Percentiles rank a stretch among this genome's conserved stretches.
These are phyloP conservation scores for Dictyostelium intermedium DNA, from an alignment of 78 protist genomes.

Conservation along the genomic window DNA sequence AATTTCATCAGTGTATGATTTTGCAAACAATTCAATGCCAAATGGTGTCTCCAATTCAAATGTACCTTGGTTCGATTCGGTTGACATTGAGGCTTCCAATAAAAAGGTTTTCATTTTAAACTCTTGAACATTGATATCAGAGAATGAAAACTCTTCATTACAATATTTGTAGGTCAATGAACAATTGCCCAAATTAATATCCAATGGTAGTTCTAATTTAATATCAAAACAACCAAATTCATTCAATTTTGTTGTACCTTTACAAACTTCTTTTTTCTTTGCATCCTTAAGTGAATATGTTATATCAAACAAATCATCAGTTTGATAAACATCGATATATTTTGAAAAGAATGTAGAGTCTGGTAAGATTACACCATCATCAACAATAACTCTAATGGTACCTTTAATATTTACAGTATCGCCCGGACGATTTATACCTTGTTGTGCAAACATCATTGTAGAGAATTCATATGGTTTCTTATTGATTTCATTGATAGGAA, in stretches of 20 bases:
- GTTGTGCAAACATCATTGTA: neutral
- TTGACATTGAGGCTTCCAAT: neutral
- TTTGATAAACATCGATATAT: neutral
- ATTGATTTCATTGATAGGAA: neutral
- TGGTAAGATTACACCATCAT: constrained; percentile 24
- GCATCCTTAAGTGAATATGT: neutral
- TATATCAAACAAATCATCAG: neutral
- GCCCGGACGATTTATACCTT: constrained; percentile 18
- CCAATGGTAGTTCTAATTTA: neutral
- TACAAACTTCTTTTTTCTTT: neutral
- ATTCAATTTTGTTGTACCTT: neutral
- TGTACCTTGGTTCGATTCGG: neutral
- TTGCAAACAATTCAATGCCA: constrained; percentile 4
- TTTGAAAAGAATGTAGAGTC: neutral
- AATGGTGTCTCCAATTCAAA: neutral
- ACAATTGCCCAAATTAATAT: constrained; percentile 11
- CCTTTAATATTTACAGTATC: constrained; percentile 31
- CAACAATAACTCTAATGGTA: neutral
- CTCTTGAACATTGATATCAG: constrained; percentile 8
- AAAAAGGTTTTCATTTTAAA: constrained; percentile 31
- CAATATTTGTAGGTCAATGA: neutral
- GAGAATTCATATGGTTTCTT: neutral
- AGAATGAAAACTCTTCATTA: neutral
- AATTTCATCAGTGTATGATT: constrained; percentile 10
- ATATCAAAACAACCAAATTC: neutral